Conservation (phyloP, 257 asterid genomes). For the Salvia miltiorrhiza region DNA sequence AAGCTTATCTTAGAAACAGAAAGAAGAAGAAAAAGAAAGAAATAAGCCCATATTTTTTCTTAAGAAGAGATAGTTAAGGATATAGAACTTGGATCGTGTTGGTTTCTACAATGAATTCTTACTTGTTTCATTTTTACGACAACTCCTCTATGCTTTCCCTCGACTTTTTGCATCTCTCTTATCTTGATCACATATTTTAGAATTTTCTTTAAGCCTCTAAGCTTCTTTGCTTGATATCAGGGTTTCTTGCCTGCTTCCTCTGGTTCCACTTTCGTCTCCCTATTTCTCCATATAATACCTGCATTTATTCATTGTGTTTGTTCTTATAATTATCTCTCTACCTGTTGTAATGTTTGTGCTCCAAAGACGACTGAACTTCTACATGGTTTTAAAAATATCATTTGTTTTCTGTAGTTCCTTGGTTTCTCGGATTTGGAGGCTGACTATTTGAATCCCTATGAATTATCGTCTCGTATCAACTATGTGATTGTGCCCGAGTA, state of each 20-base stretch:
- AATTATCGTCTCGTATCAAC: constrained; percentile 73
- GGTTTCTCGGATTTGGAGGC: constrained; percentile 95
- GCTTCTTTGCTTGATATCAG: background rate
- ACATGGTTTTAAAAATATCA: constrained; percentile 13
- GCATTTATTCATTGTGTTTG: background rate
- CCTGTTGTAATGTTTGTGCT: background rate
- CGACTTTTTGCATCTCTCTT: background rate
- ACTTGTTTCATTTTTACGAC: background rate
- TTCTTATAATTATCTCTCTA: background rate
- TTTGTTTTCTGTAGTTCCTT: constrained; percentile 47
- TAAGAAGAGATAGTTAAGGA: background rate
- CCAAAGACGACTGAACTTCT: background rate
- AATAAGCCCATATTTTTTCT: background rate
- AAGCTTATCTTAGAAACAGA: background rate
- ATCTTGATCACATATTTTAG: background rate
- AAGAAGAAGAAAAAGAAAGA: background rate
- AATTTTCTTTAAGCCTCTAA: background rate
- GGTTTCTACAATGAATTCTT: background rate
- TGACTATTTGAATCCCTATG: constrained; percentile 83
- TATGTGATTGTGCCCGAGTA: constrained; percentile 70
- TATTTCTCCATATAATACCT: background rate
- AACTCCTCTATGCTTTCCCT: background rate
- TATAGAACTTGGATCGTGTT: background rate
- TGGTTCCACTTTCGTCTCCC: background rate
- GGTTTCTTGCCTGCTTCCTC: background rate